These are phyloP conservation scores for Voacanga thouarsii DNA, from an alignment of 257 asterid genomes.

Conservation along the genomic window DNA sequence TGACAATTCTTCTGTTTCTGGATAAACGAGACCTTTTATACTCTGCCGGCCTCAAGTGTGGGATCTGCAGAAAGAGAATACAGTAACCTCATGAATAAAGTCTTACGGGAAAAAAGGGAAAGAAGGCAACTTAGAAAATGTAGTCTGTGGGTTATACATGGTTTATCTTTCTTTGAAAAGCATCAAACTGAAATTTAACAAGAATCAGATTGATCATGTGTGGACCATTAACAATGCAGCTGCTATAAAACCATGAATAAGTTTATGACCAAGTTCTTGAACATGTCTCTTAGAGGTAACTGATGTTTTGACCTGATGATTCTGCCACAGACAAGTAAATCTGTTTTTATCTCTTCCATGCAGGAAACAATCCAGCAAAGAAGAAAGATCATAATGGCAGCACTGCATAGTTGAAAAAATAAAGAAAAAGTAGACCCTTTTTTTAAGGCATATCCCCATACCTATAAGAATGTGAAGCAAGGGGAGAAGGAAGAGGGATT, in stretches of 20 bases:
- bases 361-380: neutral
- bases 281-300: neutral
- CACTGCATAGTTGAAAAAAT: neutral
- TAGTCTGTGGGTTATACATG: neutral
- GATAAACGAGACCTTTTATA: constrained; percentile 37
- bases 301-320: neutral
- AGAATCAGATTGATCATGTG: neutral
- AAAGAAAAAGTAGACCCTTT: neutral
- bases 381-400: neutral
- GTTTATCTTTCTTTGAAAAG: neutral
- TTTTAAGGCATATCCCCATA: neutral
- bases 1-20: constrained; percentile 32
- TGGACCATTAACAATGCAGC: too few relatives aligned
- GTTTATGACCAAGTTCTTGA: neutral
- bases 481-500: too few relatives aligned
- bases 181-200: neutral
- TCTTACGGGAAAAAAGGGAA: too few relatives aligned
- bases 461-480: neutral
- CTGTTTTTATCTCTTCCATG: neutral
- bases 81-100: neutral
- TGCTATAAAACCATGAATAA: neutral
- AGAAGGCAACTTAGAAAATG: neutral
- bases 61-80: constrained; percentile 18
- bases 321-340: neutral
- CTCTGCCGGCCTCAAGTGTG: constrained; percentile 38